phyloP scores from a whole-genome alignment of 495 filamentous ascomycete species.

The Lasiosphaeria hispida region DNA sequence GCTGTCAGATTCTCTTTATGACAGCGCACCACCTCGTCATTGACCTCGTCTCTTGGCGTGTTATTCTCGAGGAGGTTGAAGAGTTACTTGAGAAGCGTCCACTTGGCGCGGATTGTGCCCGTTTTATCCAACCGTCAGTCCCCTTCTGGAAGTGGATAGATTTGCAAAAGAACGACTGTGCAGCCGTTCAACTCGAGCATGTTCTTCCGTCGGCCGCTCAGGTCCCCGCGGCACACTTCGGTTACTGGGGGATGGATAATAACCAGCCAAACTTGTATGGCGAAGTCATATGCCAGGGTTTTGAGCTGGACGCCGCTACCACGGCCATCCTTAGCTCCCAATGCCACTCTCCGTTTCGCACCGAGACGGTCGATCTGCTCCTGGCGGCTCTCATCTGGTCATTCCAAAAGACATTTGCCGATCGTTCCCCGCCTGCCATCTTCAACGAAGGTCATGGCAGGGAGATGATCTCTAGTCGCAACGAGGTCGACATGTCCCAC shows the following conservation, averaged over 20 bases:
- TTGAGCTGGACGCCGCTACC: constrained; percentile 19
- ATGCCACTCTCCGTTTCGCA: constrained; percentile 29
- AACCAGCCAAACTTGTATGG: constrained; percentile 27
- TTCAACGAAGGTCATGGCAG: constrained; percentile 37
- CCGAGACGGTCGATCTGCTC: constrained; percentile 36
- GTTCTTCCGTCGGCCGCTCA: background rate
- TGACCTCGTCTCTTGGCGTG: constrained; percentile 62
- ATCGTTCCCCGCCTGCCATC: constrained; percentile 48
- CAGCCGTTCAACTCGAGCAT: background rate
- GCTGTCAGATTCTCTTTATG: constrained; percentile 48
- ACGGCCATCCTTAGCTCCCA: constrained; percentile 19
- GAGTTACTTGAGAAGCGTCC: no score
- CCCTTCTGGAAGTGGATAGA: constrained; percentile 56
- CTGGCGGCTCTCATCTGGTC: constrained; percentile 32
- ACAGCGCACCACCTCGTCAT: constrained; percentile 59
- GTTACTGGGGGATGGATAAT: constrained; percentile 32
- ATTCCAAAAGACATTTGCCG: constrained; percentile 34
- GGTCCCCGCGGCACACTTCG: constrained; percentile 15
- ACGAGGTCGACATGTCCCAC: constrained; percentile 22
- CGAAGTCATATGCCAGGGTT: constrained; percentile 19
- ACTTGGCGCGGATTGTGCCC: no score
- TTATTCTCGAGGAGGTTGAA: constrained; percentile 59
- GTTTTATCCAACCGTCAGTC: constrained; percentile 33
- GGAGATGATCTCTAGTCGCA: constrained; percentile 14
- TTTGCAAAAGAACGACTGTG: constrained; percentile 17